Evolutionary conservation across 2,329 filamentous ascomycete genomes (phyloP).

Genomic region (Claviceps paspali): DNA sequence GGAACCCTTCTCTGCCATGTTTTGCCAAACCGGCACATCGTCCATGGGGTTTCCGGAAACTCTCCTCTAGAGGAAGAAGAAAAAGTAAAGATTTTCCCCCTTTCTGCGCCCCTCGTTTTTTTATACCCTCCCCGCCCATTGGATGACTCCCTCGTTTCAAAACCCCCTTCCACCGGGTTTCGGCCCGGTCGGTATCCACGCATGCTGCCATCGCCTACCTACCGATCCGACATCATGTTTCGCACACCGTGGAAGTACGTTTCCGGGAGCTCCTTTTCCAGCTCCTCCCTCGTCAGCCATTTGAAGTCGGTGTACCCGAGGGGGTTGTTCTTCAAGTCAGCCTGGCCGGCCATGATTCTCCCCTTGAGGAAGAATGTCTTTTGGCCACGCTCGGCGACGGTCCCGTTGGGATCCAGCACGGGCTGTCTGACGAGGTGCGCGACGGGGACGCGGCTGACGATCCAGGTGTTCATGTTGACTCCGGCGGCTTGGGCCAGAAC

Average conservation of each 20-base stretch:
- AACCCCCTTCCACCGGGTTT: too few species aligned
- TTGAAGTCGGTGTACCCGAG: slow-evolving; percentile 69
- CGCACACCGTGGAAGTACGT: slow-evolving; percentile 61
- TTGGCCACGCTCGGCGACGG: slow-evolving; percentile 39
- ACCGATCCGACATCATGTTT: slow-evolving; percentile 75
- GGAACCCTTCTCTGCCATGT: too few species aligned
- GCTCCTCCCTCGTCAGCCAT: slow-evolving; percentile 86
- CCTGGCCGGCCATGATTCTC: slow-evolving; percentile 94
- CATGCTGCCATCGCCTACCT: too few species aligned
- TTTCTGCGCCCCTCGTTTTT: too few species aligned
- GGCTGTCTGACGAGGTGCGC: slow-evolving; percentile 56
- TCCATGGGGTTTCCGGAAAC: too few species aligned
- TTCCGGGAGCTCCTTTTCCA: slow-evolving; percentile 47
- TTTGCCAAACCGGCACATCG: too few species aligned
- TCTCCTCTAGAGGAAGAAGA: too few species aligned
- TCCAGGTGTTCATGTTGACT: slow-evolving; percentile 97
- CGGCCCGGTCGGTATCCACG: too few species aligned
- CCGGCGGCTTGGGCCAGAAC: slow-evolving; percentile 65
- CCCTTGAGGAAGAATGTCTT: slow-evolving; percentile 96
- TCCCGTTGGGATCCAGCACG: slow-evolving; percentile 26
- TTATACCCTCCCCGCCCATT: too few species aligned
- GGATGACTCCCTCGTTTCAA: too few species aligned
- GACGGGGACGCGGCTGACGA: slow-evolving; percentile 79
- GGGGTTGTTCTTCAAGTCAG: slow-evolving; percentile 56
- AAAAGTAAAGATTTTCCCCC: too few species aligned